A percentile compares a stretch with the other conserved stretches of the same genome.
phyloP scores from a whole-genome alignment of 1,284 basidiomycete genomes.

The Ustilago shanxiensis region DNA sequence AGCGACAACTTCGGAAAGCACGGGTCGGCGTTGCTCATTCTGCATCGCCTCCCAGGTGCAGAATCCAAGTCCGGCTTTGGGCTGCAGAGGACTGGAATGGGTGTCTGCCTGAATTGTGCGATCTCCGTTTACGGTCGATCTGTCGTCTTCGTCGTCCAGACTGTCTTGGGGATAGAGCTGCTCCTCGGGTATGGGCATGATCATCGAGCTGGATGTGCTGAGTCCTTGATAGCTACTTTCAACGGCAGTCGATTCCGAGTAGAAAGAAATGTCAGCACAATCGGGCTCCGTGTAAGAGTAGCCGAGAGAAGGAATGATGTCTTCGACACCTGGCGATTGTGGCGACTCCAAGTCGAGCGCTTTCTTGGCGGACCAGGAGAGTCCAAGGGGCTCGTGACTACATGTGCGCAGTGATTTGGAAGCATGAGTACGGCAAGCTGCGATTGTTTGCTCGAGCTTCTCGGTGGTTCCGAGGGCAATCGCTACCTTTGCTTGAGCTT shows the following conservation, averaged over 20 bases:
- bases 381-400: slow-evolving; percentile 35
- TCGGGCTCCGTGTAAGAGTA: slow-evolving; percentile 21
- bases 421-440: slow-evolving; percentile 33
- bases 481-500: slow-evolving; percentile 14
- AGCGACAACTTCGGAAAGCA: slow-evolving; percentile 35
- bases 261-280: slow-evolving; percentile 26
- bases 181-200: slow-evolving; percentile 11
- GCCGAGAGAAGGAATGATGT: slow-evolving; percentile 2
- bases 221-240: slow-evolving; percentile 11
- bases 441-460: slow-evolving; percentile 17
- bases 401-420: slow-evolving; percentile 19
- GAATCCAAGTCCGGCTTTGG: slow-evolving; percentile 38
- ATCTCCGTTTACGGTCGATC: slow-evolving; percentile 19
- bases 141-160: slow-evolving; percentile 19
- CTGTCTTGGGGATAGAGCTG: background rate
- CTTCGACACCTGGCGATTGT: slow-evolving; percentile 12
- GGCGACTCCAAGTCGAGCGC: slow-evolving; percentile 15
- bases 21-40: slow-evolving; percentile 30
- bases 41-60: slow-evolving; percentile 54
- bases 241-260: slow-evolving; percentile 35
- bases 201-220: slow-evolving; percentile 19
- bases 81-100: background rate
- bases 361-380: slow-evolving; percentile 37
- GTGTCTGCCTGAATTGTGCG: slow-evolving; percentile 15
- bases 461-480: slow-evolving; percentile 22